These are phyloP conservation scores for Phaeophleospora eucalypticola DNA, from an alignment of 2,329 filamentous ascomycete species.

Conservation along the genomic window DNA sequence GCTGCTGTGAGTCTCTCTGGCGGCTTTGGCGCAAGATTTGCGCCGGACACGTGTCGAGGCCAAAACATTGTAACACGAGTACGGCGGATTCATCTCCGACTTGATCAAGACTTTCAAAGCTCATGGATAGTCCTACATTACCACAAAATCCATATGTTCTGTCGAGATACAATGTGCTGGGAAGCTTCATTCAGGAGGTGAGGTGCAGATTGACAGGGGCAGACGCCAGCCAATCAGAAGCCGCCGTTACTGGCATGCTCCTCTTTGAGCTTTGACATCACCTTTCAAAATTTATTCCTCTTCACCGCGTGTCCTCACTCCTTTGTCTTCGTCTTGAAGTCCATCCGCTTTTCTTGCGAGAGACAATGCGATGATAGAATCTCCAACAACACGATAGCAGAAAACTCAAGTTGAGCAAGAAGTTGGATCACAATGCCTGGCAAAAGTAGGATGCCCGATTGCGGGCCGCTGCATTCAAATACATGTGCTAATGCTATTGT, in stretches of 20 bases:
- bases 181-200: too few relatives aligned
- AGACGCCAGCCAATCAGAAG: too few relatives aligned
- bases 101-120: too few relatives aligned
- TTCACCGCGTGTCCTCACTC: not conserved
- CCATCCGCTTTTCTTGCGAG: not conserved
- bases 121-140: too few relatives aligned
- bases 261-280: slow-evolving; percentile 4
- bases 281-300: slow-evolving; percentile 2
- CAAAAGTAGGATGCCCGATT: not conserved
- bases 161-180: too few relatives aligned
- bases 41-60: too few relatives aligned
- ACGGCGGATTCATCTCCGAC: too few relatives aligned
- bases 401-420: not conserved
- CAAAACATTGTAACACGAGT: too few relatives aligned
- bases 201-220: too few relatives aligned
- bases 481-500: not conserved
- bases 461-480: not conserved
- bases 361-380: not conserved
- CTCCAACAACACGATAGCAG: not conserved
- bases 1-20: too few relatives aligned
- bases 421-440: not conserved
- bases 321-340: not conserved
- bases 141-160: too few relatives aligned
- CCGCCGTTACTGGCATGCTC: not conserved
- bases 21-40: too few relatives aligned